Percentiles rank a stretch among this genome's conserved stretches.
Evolutionary conservation across 495 filamentous ascomycete genomes (phyloP).

Genomic region (Penicillium diatomitis): DNA sequence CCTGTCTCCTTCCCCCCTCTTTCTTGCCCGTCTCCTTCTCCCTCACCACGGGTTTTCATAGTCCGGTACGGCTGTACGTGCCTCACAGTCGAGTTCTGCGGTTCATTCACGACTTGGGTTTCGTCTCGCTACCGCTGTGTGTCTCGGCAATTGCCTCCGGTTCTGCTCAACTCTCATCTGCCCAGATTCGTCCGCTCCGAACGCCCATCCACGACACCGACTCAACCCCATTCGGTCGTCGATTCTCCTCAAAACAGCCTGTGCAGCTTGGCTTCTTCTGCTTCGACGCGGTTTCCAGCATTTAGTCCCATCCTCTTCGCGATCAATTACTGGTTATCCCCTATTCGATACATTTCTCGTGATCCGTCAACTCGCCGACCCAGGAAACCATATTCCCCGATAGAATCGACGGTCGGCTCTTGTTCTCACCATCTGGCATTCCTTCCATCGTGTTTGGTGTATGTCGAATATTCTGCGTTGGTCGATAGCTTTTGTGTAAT

Average conservation of each 20-base stretch:
- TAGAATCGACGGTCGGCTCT: conserved; percentile 3
- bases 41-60: conserved; percentile 6
- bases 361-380: no score
- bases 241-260: conserved; percentile 2
- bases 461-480: conserved; percentile 2
- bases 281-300: no score
- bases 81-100: conserved; percentile 22
- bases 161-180: conserved; percentile 4
- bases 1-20: conserved; percentile 8
- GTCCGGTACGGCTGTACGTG: conserved; percentile 11
- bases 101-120: conserved; percentile 12
- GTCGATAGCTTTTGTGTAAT: not conserved
- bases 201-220: not conserved
- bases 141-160: conserved; percentile 3
- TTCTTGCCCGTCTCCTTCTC: not conserved
- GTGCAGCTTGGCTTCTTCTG: no score
- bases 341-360: no score
- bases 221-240: not conserved
- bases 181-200: conserved; percentile 1
- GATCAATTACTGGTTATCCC: no score
- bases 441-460: conserved; percentile 5
- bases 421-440: conserved; percentile 5
- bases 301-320: no score
- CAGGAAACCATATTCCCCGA: conserved; percentile 4
- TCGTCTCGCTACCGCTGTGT: conserved; percentile 2